Conservation (phyloP, 2,329 filamentous ascomycete genomes). For the Trichoderma polysporum region DNA sequence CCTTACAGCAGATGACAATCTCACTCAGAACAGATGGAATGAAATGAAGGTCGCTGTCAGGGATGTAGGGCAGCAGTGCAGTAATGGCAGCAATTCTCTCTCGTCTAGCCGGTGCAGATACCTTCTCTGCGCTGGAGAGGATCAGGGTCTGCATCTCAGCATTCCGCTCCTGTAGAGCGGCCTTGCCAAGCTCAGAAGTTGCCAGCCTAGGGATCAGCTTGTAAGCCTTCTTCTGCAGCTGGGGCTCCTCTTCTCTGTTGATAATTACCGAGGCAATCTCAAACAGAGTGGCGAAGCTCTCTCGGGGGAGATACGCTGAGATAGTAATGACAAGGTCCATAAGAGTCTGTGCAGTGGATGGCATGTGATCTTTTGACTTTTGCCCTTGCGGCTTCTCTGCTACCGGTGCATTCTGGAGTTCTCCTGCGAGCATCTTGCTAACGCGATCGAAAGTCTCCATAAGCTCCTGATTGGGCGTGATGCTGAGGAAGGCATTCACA, state of each 20-base stretch:
- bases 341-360: conserved; percentile 87
- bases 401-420: conserved; percentile 57
- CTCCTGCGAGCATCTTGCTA: conserved; percentile 74
- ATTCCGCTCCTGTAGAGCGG: conserved; percentile 74
- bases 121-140: conserved; percentile 76
- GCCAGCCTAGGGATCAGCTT: conserved; percentile 92
- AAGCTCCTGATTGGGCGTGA: conserved; percentile 75
- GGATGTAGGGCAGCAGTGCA: conserved; percentile 76
- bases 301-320: conserved; percentile 84
- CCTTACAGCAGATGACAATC: conserved; percentile 94
- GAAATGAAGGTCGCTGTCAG: conserved; percentile 80
- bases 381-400: conserved; percentile 59
- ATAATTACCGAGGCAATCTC: conserved; percentile 82
- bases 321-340: conserved; percentile 98
- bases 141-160: conserved; percentile 80
- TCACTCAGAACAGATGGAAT: conserved; percentile 89
- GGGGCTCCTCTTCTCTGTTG: conserved; percentile 77
- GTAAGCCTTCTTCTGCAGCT: conserved; percentile 98
- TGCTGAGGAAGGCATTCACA: conserved; percentile 91
- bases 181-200: conserved; percentile 72
- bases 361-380: conserved; percentile 70
- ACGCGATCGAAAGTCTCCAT: conserved; percentile 88
- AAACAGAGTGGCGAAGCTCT: conserved; percentile 83
- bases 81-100: conserved; percentile 83
- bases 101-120: conserved; percentile 78